A percentile compares a stretch with the other conserved stretches of the same genome.
These are phyloP conservation scores for Aulographum hederae DNA, from an alignment of 2,329 filamentous ascomycete species.

Conservation along the genomic window DNA sequence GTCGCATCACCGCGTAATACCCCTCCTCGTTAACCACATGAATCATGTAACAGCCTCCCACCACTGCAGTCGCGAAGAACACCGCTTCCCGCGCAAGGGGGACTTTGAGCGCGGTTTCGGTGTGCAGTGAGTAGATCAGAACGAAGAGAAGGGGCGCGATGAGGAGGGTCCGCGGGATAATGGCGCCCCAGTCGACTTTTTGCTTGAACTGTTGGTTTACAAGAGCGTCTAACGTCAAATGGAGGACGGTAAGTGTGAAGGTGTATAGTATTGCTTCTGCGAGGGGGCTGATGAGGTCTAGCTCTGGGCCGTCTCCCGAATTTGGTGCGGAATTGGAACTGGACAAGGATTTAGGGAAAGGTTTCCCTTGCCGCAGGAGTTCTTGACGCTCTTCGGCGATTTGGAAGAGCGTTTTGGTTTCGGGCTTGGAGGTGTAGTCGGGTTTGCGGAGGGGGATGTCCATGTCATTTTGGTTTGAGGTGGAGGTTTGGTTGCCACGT, in stretches of 20 bases:
- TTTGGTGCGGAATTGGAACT: constrained; percentile 15
- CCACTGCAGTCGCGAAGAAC: constrained; percentile 44
- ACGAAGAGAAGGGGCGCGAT: constrained; percentile 25
- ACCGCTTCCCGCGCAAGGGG: constrained; percentile 28
- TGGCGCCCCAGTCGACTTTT: constrained; percentile 39
- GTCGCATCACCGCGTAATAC: constrained; percentile 84
- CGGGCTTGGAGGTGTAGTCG: constrained; percentile 26
- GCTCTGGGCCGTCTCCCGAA: constrained; percentile 2
- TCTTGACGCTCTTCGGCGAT: constrained; percentile 44
- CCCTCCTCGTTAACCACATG: constrained; percentile 60
- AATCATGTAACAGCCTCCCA: constrained; percentile 61
- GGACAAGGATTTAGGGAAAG: no score
- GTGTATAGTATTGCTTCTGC: constrained; percentile 30
- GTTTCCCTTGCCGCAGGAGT: constrained; percentile 28
- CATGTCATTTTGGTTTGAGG: constrained; percentile 12
- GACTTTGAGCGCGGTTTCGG: constrained; percentile 16
- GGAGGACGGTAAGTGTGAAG: constrained; percentile 47
- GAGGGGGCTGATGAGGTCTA: constrained; percentile 24
- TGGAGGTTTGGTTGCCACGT: background rate
- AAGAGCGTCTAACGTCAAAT: constrained; percentile 62
- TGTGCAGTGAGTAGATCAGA: constrained; percentile 25
- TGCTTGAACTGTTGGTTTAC: constrained; percentile 65
- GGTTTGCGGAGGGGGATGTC: constrained; percentile 36
- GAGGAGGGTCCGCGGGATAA: constrained; percentile 32
- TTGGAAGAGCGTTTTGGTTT: constrained; percentile 53